A percentile compares a stretch with the other conserved stretches of the same genome.
Conservation (phyloP, 164 flowering plant genomes). For the Paratinospora sagittata region DNA sequence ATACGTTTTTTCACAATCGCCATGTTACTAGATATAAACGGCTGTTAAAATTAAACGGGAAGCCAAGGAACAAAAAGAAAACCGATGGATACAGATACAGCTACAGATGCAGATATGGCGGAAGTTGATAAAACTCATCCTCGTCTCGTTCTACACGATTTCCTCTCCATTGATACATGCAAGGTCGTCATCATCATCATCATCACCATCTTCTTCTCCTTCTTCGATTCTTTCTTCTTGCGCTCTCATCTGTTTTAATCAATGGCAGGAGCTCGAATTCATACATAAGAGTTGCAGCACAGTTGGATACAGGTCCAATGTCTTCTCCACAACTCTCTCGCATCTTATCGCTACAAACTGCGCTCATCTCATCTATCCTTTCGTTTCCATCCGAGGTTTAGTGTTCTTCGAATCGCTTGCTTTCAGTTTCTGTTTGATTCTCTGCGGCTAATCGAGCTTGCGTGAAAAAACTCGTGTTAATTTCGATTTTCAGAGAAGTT, state of each 20-base stretch:
- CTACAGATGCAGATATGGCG: too few relatives aligned
- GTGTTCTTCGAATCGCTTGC: background rate
- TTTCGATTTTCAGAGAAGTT: conserved; percentile 47
- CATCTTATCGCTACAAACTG: conserved; percentile 89
- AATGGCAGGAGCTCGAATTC: conserved; percentile 67
- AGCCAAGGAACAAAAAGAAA: too few relatives aligned
- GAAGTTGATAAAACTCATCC: too few relatives aligned
- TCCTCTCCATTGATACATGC: conserved; percentile 35
- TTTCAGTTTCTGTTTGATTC: background rate
- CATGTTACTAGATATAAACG: too few relatives aligned
- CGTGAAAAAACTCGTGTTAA: background rate
- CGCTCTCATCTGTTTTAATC: background rate
- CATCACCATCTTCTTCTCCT: background rate
- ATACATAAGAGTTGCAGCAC: conserved; percentile 87
- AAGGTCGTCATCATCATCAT: conserved; percentile 39
- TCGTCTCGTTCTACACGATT: too few relatives aligned
- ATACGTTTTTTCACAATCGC: too few relatives aligned
- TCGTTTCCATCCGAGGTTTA: conserved; percentile 71
- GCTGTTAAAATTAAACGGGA: too few relatives aligned
- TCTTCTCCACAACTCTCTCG: conserved; percentile 87
- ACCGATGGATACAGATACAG: too few relatives aligned
- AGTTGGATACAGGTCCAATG: conserved; percentile 81
- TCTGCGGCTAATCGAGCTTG: background rate
- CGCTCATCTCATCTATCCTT: conserved; percentile 67
- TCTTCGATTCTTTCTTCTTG: conserved; percentile 3